Evolutionary conservation across 2,329 filamentous ascomycete genomes (phyloP).

Genomic region (Cytospora piceae): DNA sequence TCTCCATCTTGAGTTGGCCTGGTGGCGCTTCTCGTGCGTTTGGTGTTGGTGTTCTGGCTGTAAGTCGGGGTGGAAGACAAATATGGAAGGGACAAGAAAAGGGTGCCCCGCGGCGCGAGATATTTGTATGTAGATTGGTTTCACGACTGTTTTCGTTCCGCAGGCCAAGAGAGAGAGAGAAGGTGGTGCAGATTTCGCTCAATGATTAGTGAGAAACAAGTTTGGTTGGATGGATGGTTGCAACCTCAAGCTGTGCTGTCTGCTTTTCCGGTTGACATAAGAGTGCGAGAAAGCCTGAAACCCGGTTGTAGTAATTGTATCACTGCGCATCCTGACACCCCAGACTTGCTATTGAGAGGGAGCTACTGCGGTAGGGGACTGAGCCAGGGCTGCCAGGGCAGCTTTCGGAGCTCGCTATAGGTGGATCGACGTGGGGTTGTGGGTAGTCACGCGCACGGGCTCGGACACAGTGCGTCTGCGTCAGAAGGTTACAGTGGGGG

Average conservation of each 20-base stretch:
- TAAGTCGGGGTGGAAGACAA: neutral
- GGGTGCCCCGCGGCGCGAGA: neutral
- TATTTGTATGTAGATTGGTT: conserved; percentile 12
- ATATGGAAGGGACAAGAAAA: neutral
- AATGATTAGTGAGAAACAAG: neutral
- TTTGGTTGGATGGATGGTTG: too few species aligned
- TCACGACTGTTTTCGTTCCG: conserved; percentile 14
- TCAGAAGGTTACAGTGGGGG: conserved; percentile 11
- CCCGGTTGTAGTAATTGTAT: too few species aligned
- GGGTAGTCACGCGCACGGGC: neutral
- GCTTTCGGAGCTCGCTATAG: neutral
- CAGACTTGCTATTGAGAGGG: neutral
- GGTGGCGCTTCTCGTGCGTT: neutral
- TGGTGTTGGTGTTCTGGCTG: neutral
- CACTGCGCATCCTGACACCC: too few species aligned
- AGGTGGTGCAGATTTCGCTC: neutral
- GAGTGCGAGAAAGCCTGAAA: too few species aligned
- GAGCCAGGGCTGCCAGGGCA: too few species aligned
- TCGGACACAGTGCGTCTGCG: neutral
- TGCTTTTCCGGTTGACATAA: too few species aligned
- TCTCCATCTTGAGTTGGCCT: conserved; percentile 39
- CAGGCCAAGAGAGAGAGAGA: conserved; percentile 5
- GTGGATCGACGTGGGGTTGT: neutral
- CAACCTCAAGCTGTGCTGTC: too few species aligned
- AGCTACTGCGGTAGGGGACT: neutral